These are phyloP conservation scores for Trichoderma erinaceum DNA, from an alignment of 495 filamentous ascomycete species.

Conservation along the genomic window DNA sequence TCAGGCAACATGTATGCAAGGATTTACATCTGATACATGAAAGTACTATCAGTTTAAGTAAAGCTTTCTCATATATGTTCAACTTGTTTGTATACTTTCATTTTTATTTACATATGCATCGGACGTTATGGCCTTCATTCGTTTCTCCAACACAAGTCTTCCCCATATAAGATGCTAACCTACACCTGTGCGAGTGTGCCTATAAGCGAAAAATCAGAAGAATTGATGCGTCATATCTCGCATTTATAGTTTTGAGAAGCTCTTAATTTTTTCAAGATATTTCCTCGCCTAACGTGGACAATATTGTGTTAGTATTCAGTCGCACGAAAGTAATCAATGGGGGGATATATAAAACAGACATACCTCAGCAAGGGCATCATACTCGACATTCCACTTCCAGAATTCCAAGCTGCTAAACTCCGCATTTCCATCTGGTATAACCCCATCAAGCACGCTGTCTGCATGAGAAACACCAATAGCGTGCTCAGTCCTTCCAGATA, in stretches of 20 bases:
- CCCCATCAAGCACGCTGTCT: neutral
- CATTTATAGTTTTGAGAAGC: neutral
- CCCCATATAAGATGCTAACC: too few species aligned
- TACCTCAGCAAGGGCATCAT: neutral
- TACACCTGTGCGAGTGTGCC: too few species aligned
- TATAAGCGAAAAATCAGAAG: too few species aligned
- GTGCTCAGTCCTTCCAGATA: neutral
- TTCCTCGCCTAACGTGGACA: neutral
- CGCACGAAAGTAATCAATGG: neutral
- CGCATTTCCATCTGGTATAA: neutral
- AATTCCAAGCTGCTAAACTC: slow-evolving; percentile 1
- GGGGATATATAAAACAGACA: neutral
- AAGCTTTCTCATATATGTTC: too few species aligned
- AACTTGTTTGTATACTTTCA: too few species aligned
- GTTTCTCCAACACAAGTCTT: too few species aligned
- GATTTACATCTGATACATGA: too few species aligned
- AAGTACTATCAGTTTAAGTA: too few species aligned
- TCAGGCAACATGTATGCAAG: too few species aligned
- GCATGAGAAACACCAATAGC: neutral
- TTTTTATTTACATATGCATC: too few species aligned
- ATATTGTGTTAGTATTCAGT: neutral
- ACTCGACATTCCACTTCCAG: slow-evolving; percentile 9
- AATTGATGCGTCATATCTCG: too few species aligned
- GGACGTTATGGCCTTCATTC: too few species aligned
- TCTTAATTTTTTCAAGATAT: neutral